Evolutionary conservation across 2,329 filamentous ascomycete species (phyloP).

Genomic region (Xenosphaeropsis pyriputrescens): DNA sequence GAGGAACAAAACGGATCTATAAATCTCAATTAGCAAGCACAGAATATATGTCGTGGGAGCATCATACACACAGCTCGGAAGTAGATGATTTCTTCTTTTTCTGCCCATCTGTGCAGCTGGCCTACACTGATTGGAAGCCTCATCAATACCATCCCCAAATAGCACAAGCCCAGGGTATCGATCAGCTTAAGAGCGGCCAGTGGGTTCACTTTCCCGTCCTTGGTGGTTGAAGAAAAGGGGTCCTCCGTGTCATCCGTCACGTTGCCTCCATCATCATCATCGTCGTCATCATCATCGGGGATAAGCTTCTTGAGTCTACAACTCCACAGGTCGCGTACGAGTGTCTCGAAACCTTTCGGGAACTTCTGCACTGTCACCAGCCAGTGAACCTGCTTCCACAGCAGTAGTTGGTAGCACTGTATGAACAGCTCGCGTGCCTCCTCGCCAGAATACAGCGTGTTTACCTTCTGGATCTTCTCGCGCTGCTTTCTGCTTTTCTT

Average conservation of each 20-base stretch:
- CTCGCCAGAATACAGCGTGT: constrained; percentile 42
- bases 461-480: constrained; percentile 41
- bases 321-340: constrained; percentile 77
- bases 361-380: constrained; percentile 53
- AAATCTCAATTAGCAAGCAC: background rate
- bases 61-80: constrained; percentile 41
- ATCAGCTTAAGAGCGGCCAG: constrained; percentile 41
- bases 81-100: constrained; percentile 55
- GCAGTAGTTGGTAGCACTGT: constrained; percentile 68
- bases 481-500: constrained; percentile 37
- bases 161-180: constrained; percentile 67
- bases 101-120: constrained; percentile 57
- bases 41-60: background rate
- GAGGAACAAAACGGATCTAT: constrained; percentile 41
- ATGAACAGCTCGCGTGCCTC: constrained; percentile 67
- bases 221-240: constrained; percentile 23
- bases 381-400: constrained; percentile 69
- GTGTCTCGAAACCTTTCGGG: constrained; percentile 58
- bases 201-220: constrained; percentile 24
- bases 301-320: constrained; percentile 30
- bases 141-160: constrained; percentile 62
- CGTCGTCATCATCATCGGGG: constrained; percentile 18
- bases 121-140: constrained; percentile 62
- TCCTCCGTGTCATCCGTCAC: constrained; percentile 19
- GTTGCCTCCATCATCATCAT: constrained; percentile 17